phyloP scores from a whole-genome alignment of 805 yeast genomes.

The Candida railenensis region DNA sequence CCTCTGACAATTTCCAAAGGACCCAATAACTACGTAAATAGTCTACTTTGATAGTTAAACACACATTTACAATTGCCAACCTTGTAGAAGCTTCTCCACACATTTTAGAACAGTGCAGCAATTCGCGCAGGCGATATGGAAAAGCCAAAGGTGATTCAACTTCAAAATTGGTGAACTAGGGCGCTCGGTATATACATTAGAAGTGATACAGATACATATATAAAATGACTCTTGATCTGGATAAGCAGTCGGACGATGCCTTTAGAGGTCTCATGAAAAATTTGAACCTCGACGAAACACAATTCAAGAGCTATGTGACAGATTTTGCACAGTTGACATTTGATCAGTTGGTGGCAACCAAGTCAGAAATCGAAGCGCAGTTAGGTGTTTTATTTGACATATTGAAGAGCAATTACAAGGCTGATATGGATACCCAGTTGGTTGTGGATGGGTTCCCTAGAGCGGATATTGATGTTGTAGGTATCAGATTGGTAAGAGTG shows the following conservation, averaged over 20 bases:
- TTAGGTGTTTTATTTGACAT: constrained; percentile 35
- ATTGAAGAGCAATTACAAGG: constrained; percentile 43
- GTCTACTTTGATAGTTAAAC: no score
- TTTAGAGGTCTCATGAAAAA: constrained; percentile 27
- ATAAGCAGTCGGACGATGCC: constrained; percentile 12
- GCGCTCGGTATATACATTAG: no score
- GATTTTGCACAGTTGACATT: constrained; percentile 14
- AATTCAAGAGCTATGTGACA: constrained; percentile 18
- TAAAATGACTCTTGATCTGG: constrained; percentile 14
- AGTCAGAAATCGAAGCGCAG: constrained; percentile 24
- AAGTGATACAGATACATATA: no score
- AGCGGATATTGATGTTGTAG: constrained; percentile 74
- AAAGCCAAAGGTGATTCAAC: no score
- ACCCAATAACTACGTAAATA: no score
- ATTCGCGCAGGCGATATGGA: no score
- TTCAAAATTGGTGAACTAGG: no score
- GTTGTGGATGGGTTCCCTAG: constrained; percentile 84
- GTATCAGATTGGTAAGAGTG: constrained; percentile 58
- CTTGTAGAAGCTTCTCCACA: no score
- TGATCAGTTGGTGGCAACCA: constrained; percentile 14
- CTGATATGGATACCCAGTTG: constrained; percentile 64
- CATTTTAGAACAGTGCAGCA: no score
- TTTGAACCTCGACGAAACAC: constrained; percentile 23
- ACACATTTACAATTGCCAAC: no score
- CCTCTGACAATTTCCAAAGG: no score